phyloP scores from a whole-genome alignment of 1,139 yeast species.

The Eremothecium gossypii region DNA sequence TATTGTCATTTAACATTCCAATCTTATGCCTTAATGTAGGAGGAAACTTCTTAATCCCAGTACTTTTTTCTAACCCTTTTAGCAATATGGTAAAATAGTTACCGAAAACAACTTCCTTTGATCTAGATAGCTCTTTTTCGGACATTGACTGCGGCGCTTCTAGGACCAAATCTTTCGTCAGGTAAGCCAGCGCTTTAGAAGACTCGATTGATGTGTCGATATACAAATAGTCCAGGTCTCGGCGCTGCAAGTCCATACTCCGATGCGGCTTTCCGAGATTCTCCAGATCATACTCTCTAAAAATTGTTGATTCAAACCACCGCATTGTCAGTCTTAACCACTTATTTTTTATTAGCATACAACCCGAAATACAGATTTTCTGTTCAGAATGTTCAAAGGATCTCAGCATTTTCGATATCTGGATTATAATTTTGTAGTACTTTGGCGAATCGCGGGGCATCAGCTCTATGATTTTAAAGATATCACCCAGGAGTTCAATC shows the following conservation, averaged over 20 bases:
- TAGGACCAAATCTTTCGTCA: conserved; percentile 46
- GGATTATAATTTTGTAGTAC: conserved; percentile 43
- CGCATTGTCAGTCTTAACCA: conserved; percentile 52
- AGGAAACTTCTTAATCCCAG: conserved; percentile 29
- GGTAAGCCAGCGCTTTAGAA: conserved; percentile 46
- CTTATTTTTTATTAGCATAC: conserved; percentile 47
- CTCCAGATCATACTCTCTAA: conserved; percentile 29
- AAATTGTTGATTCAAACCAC: conserved; percentile 56
- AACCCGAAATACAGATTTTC: conserved; percentile 44
- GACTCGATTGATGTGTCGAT: conserved; percentile 62
- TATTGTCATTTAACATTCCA: conserved; percentile 49
- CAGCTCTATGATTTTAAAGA: conserved; percentile 32
- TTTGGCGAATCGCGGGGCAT: conserved; percentile 31
- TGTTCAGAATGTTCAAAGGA: conserved; percentile 40
- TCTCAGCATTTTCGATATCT: conserved; percentile 48
- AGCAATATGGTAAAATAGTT: conserved; percentile 64
- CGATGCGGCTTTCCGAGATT: conserved; percentile 27
- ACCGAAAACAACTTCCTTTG: conserved; percentile 59
- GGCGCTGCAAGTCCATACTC: conserved; percentile 26
- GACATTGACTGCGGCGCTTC: conserved; percentile 56
- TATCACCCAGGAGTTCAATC: conserved; percentile 31
- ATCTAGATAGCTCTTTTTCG: conserved; percentile 46
- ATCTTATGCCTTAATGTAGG: conserved; percentile 43
- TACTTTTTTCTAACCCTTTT: conserved; percentile 58
- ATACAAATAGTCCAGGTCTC: conserved; percentile 46